Evolutionary conservation across 495 filamentous ascomycete species (phyloP).

Genomic region (Penicillium samsonianum): DNA sequence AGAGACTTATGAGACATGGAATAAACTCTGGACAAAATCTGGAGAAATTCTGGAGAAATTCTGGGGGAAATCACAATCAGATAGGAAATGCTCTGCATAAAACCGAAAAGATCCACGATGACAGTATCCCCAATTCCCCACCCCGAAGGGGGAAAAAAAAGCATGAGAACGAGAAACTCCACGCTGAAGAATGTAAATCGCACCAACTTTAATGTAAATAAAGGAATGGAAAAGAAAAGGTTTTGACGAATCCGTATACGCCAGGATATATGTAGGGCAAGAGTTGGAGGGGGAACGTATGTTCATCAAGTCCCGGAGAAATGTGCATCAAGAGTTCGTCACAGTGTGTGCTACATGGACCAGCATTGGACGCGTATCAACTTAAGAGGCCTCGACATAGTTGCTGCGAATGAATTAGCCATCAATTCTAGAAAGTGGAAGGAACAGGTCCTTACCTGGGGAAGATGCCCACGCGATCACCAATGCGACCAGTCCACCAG

Average conservation of each 20-base stretch:
- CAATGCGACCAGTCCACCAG: constrained; percentile 77
- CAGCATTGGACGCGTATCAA: constrained; percentile 13
- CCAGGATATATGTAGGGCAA: constrained; percentile 21
- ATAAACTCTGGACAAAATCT: constrained; percentile 5
- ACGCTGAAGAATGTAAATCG: constrained; percentile 25
- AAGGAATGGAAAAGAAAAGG: background rate
- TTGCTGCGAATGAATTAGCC: constrained; percentile 35
- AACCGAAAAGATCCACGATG: constrained; percentile 11
- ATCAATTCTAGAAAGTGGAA: background rate
- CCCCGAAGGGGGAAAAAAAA: constrained; percentile 13
- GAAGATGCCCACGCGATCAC: constrained; percentile 64
- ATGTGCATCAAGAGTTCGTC: constrained; percentile 13
- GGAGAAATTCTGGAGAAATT: background rate
- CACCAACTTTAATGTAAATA: constrained; percentile 4
- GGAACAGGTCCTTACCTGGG: constrained; percentile 46
- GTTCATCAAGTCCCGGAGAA: constrained; percentile 12
- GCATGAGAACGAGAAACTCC: constrained; percentile 26
- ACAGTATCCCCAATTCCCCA: constrained; percentile 3
- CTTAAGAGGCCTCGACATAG: constrained; percentile 46
- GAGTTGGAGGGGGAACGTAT: constrained; percentile 16
- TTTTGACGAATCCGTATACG: constrained; percentile 12
- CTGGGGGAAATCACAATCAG: constrained; percentile 8
- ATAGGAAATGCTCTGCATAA: constrained; percentile 7
- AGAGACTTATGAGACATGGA: background rate
- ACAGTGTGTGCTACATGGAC: constrained; percentile 31